Conservation (phyloP, 805 yeast genomes). For the Yamadazyma endophytica region DNA sequence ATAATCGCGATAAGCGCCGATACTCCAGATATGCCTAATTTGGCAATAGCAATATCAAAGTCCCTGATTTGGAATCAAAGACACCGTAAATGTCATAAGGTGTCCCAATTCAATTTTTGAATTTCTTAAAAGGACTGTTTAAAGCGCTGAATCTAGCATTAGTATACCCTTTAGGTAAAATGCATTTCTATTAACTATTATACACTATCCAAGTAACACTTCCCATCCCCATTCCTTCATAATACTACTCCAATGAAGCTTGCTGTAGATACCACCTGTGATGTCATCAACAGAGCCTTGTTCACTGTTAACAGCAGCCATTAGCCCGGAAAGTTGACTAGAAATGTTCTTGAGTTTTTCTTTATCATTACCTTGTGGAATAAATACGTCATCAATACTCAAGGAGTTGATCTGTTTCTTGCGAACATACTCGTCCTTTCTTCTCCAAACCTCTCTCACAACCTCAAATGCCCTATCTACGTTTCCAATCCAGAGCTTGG, state of each 20-base stretch:
- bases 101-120: too few relatives aligned
- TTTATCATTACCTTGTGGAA: constrained; percentile 13
- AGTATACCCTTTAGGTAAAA: too few relatives aligned
- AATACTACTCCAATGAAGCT: constrained; percentile 63
- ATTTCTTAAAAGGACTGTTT: too few relatives aligned
- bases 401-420: constrained; percentile 16
- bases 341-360: constrained; percentile 22
- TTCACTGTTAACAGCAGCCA: constrained; percentile 35
- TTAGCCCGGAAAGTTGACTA: constrained; percentile 34
- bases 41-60: too few relatives aligned
- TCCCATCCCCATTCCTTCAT: constrained; percentile 81
- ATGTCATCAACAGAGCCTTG: constrained; percentile 27
- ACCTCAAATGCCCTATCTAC: constrained; percentile 64
- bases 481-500: constrained; percentile 62
- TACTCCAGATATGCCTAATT: too few relatives aligned
- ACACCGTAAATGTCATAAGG: too few relatives aligned
- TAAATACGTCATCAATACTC: constrained; percentile 11
- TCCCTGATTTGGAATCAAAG: too few relatives aligned
- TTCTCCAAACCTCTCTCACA: constrained; percentile 66
- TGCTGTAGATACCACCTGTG: constrained; percentile 40
- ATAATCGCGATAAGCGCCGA: too few relatives aligned
- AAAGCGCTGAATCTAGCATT: too few relatives aligned
- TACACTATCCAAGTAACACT: constrained; percentile 47
- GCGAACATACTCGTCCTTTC: constrained; percentile 45
- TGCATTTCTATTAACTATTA: too few relatives aligned